Evolutionary conservation across 2,329 filamentous ascomycete species (phyloP).

Genomic region (Colletotrichum sp.): DNA sequence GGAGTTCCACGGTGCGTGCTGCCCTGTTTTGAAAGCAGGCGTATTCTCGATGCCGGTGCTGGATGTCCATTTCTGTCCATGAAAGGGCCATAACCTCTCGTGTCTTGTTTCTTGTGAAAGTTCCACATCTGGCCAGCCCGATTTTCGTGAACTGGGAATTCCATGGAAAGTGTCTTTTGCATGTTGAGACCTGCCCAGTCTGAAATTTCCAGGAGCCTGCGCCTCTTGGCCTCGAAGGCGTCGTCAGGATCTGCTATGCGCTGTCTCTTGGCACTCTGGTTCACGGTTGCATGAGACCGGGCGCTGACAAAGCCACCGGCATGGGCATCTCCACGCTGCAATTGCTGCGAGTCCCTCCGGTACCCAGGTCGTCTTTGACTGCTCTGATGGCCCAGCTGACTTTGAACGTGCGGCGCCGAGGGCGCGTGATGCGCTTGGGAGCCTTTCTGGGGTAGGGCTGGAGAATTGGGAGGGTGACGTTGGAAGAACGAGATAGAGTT

Average conservation of each 20-base stretch:
- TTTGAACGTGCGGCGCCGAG: conserved; percentile 6
- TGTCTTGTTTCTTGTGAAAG: not conserved
- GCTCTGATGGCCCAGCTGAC: conserved; percentile 24
- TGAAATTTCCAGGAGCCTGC: conserved; percentile 8
- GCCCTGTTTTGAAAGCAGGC: not conserved
- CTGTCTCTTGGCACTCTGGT: not conserved
- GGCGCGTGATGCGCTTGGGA: not conserved
- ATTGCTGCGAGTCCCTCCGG: not conserved
- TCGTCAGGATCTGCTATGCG: not conserved
- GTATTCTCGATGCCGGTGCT: not conserved
- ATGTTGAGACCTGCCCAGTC: conserved; percentile 35
- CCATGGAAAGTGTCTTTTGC: conserved; percentile 30
- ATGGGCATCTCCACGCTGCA: not conserved
- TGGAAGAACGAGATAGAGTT: conserved; percentile 29
- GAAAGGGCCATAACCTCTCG: not conserved
- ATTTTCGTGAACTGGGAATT: not conserved
- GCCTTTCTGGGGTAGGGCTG: not conserved
- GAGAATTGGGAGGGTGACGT: not conserved
- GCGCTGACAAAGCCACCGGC: not conserved
- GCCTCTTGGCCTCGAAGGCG: conserved; percentile 16
- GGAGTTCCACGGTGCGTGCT: not conserved
- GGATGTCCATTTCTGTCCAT: not conserved
- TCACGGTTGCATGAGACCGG: not conserved
- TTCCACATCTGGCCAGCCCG: conserved; percentile 4
- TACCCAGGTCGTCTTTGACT: not conserved